Evolutionary conservation across 2,329 filamentous ascomycete genomes (phyloP), one percentile per base, ranked within the genome.

Genomic region (Ophidiomyces ophidiicola): DNA sequence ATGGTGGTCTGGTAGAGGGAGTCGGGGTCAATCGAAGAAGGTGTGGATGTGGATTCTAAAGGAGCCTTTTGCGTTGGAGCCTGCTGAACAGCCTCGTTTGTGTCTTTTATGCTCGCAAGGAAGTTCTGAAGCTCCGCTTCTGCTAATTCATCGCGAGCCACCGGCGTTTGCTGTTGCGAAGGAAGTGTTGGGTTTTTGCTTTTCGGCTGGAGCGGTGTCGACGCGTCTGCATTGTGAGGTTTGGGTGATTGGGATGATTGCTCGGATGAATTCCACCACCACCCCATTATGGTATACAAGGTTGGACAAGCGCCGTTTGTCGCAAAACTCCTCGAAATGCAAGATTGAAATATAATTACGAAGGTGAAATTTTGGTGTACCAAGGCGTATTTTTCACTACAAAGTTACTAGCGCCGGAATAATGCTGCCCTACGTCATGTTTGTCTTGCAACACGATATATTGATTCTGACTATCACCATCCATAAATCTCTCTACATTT

Each of bases 1-100:
- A 96, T 90, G 37, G 71, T 76, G 29, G 77, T 78, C 0, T 85
- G 84, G 45, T 90, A 82, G 36, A 84, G 69, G 46, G 78, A 74
- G 48, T 83, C 76, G 49, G 78, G 72, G 43, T 81, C 59, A 43
- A 70, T 61, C 49, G 50, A 24, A 50, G 48, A 11, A 6, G 42
- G 43, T 35, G 31, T 42, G 29, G 41, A 45, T 35, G 45, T 29
- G 25, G 43, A 32, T 33, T 38, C 41, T 39, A 17, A 43, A 14
- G 12, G 45, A 18, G 25, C 46, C 34, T 36, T 44, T n/a, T 32
- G 48, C 14, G 29, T 23, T 23, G 7, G 26, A 26, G 20, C 12
- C 30, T 21, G 34, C 36, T 42, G 52, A 28, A 34, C 20, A 29
- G 39, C 45, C 39, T 41, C 48, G 11, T 32, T 30, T 28, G 54